Conservation (phyloP, 2,329 filamentous ascomycete genomes). For the Kalaharituber pfeilii region DNA sequence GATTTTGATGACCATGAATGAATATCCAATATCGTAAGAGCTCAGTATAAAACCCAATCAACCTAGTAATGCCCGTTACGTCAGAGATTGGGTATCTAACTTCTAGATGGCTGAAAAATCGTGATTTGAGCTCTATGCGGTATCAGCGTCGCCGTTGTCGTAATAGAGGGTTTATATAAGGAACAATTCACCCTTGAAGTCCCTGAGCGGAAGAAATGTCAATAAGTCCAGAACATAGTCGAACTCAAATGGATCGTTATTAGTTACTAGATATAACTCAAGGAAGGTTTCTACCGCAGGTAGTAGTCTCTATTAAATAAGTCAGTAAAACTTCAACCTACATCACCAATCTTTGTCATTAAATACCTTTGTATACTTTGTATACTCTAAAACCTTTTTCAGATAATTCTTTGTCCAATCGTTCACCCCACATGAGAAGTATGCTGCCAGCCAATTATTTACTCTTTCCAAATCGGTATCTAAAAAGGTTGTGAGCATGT, state of each 20-base stretch:
- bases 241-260: constrained; percentile 43
- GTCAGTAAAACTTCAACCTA: constrained; percentile 5
- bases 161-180: no score
- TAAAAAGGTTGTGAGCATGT: no score
- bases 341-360: not conserved
- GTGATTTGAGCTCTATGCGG: not conserved
- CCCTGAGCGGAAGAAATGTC: constrained; percentile 36
- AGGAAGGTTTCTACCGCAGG: constrained; percentile 32
- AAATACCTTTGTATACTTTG: constrained; percentile 38
- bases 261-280: constrained; percentile 39
- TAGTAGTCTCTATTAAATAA: constrained; percentile 23
- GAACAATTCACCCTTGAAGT: constrained; percentile 38
- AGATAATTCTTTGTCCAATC: constrained; percentile 26
- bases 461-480: constrained; percentile 33
- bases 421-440: constrained; percentile 35
- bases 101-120: not conserved
- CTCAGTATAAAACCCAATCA: constrained; percentile 50
- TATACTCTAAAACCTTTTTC: constrained; percentile 39
- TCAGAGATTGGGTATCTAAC: constrained; percentile 32
- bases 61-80: constrained; percentile 36
- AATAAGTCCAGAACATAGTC: constrained; percentile 42
- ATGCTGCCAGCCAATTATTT: constrained; percentile 41
- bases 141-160: no score
- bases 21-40: constrained; percentile 41
- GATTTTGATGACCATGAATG: constrained; percentile 2